Percentiles rank a stretch among this genome's conserved stretches.
These are phyloP conservation scores for Fusarium keratoplasticum DNA, from an alignment of 2,329 filamentous ascomycete genomes.

Conservation along the genomic window DNA sequence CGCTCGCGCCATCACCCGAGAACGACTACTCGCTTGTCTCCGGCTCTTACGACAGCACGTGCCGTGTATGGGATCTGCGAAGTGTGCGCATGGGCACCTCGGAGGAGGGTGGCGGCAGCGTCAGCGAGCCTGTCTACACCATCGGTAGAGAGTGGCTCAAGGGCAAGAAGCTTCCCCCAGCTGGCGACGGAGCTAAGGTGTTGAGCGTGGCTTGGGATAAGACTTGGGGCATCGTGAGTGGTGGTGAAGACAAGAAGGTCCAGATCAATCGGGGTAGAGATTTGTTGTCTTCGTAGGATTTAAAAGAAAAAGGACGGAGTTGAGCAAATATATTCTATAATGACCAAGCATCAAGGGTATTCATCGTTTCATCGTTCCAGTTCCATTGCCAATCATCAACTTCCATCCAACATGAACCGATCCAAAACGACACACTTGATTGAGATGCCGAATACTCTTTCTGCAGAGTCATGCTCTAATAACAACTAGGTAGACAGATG, in stretches of 20 bases:
- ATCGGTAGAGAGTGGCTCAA: conserved; percentile 81
- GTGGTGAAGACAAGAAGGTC: conserved; percentile 91
- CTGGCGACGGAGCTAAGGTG: conserved; percentile 89
- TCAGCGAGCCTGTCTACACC: conserved; percentile 79
- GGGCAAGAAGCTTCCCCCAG: conserved; percentile 71
- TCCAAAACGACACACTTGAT: not conserved
- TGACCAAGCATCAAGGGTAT: conserved; percentile 21
- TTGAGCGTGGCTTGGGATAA: conserved; percentile 89
- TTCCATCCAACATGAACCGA: not conserved
- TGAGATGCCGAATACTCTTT: not conserved
- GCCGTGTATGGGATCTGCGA: conserved; percentile 92
- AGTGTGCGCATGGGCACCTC: conserved; percentile 70
- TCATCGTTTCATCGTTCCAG: not conserved
- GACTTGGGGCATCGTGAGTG: conserved; percentile 89
- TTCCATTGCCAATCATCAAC: not conserved
- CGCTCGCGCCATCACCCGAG: conserved; percentile 63
- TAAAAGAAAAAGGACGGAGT: conserved; percentile 21
- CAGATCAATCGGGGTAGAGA: conserved; percentile 84
- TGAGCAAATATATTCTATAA: conserved; percentile 26
- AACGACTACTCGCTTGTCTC: conserved; percentile 88
- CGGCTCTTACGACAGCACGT: conserved; percentile 92
- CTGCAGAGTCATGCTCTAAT: not conserved
- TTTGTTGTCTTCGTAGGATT: conserved; percentile 54
- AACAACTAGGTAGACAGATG: not conserved
- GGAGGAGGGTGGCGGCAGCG: conserved; percentile 70